Evolutionary conservation across 306 rosid genomes (phyloP), one percentile per base, ranked within the genome.

Genomic region (Biancaea sappan): DNA sequence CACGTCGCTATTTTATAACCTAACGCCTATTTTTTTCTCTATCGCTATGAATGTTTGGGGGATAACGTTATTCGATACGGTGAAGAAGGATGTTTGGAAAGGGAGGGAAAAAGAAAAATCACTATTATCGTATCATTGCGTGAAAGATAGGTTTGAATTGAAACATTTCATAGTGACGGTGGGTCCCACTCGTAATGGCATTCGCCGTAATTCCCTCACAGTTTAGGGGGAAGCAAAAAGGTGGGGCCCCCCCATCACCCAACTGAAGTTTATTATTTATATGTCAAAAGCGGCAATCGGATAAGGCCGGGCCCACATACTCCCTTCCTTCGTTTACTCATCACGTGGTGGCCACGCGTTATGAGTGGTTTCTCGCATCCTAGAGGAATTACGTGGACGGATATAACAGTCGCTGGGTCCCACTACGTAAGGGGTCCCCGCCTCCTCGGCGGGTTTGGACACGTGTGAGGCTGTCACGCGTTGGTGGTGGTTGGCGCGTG

Each of bases 211-310:
- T 38, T 58, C 7, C 25, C 0, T 31, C 4, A 13, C 3, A 26
- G 7, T 16, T 35, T 63, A 46, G 26, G 37, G 84, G 59, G 61
- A 32, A 32, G 43, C 8, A n/a, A 1, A 9, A 4, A 15, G 4
- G 67, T 60, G 29, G 29, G 67, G 8, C 9, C 68, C 68, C 31
- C 0, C n/a, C 68, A 35, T 8, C 29, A 18, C 28, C 67, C 4
- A 22, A 61, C 67, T 24, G 48, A 62, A 47, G 19, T 62, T 62
- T 35, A 34, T 67, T 69, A 69, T 68, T 67, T 68, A 80, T 86
- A 54, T 4, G 38, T n/a, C n/a, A 60, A 83, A 83, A 58, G 54
- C 84, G 82, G 92, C 82, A 24, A 77, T 22, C 10, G 34, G 88
- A 84, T 79, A 67, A 82, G 46, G 18, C 3, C 5, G 79, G 80